Evolutionary conservation across 352 stramenopile genomes (phyloP), one percentile per base, ranked within the genome.

Genomic region (Phytophthora syringae): DNA sequence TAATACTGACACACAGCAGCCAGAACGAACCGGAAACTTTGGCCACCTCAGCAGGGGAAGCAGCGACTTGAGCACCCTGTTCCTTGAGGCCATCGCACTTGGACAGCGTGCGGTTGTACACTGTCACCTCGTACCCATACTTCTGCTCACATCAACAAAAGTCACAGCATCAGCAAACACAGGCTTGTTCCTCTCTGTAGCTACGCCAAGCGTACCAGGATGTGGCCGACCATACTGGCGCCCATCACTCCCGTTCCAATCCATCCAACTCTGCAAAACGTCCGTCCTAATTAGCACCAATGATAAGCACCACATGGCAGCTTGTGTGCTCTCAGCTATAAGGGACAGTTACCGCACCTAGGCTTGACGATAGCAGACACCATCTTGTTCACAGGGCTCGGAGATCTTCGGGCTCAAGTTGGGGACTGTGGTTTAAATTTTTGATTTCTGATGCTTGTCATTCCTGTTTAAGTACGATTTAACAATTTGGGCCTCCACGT

Each of bases 241-340:
- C 90, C 90, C 90, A 97, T 97, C 60, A 97, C 92, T 10, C 88
- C 88, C 5, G 76, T 86, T 49, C 88, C 90, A 51, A 97, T 84
- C 86, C 88, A 97, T 51, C 90, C 90, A 36, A 96, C 84, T 59
- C 86, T 89, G 40, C 20, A 25, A 30, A 67, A 22, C 56, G 10
- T 16, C 18, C 32, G 20, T 45, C 39, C 15, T 11, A 45, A 5
- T 45, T 24, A 45, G 39, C 36, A 20, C n/a, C n/a, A n/a, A 40
- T n/a, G 16, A 18, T 9, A 32, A 5, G 27, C 27, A 32, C 27
- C 27, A 10, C 9, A 42, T 42, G 1, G 3, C 7, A 42, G 5
- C 15, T 20, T 21, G n/a, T 7, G 18, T 45, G 10, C 9, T 45
- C 39, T 45, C 39, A 13, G 2, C 39, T 24, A 45, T n/a, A 45